These are phyloP conservation scores for Venturia carpophila DNA, from an alignment of 2,329 filamentous ascomycete genomes.

Conservation along the genomic window DNA sequence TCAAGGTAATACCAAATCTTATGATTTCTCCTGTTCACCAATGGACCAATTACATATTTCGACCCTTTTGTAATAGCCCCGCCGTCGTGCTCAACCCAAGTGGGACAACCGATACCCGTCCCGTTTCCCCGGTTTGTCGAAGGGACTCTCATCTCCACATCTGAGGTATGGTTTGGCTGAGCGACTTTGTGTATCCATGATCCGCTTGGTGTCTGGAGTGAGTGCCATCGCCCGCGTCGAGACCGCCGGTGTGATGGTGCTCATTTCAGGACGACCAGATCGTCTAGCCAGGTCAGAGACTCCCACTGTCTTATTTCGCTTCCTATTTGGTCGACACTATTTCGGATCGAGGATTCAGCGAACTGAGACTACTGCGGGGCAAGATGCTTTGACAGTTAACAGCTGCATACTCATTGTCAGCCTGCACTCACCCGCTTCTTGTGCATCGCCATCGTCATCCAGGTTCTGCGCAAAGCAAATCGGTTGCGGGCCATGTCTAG, in stretches of 20 bases:
- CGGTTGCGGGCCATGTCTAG: slow-evolving; percentile 7
- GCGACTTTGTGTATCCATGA: background rate
- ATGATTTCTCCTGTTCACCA: background rate
- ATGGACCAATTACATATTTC: background rate
- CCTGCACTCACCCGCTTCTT: slow-evolving; percentile 4
- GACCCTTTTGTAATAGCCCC: background rate
- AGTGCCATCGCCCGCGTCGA: no score
- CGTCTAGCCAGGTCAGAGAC: background rate
- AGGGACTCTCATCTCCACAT: background rate
- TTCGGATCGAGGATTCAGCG: background rate
- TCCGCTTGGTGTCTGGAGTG: background rate
- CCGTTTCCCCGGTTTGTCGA: background rate
- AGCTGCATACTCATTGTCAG: background rate
- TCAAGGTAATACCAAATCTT: background rate
- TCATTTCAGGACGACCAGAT: background rate
- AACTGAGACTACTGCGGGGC: background rate
- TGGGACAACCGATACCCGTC: background rate
- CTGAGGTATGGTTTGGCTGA: background rate
- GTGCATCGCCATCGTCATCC: background rate
- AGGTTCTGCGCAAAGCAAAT: slow-evolving; percentile 5
- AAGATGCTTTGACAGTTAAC: background rate
- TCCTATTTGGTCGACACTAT: background rate
- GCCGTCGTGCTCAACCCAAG: background rate
- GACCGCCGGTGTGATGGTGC: no score
- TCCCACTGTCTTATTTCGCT: background rate